Percentiles rank a stretch among this genome's conserved stretches.
phyloP scores from a whole-genome alignment of 495 filamentous ascomycete species.

The Neurospora terricola region DNA sequence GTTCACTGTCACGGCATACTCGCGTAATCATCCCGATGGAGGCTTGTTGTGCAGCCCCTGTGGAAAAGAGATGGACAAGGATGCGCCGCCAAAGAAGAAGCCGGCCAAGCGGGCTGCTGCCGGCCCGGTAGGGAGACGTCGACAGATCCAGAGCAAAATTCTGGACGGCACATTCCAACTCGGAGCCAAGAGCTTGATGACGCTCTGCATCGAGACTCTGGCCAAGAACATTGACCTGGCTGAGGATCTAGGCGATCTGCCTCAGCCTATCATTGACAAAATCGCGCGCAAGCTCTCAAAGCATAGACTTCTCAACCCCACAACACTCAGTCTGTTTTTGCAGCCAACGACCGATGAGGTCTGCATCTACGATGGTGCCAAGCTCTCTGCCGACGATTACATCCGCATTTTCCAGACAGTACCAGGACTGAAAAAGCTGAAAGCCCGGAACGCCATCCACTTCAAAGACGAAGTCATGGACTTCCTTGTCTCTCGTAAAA shows the following conservation, averaged over 20 bases:
- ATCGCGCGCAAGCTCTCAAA: conserved; percentile 76
- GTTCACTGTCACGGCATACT: conserved; percentile 91
- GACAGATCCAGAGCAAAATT: conserved; percentile 66
- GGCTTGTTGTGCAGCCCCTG: conserved; percentile 80
- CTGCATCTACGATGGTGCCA: conserved; percentile 71
- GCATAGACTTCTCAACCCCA: conserved; percentile 57
- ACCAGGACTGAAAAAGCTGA: conserved; percentile 55
- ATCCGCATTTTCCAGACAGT: conserved; percentile 70
- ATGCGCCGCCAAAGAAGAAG: conserved; percentile 52
- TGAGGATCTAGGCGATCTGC: conserved; percentile 75
- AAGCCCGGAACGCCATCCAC: conserved; percentile 71
- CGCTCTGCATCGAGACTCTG: conserved; percentile 77
- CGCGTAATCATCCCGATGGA: conserved; percentile 67
- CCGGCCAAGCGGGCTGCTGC: conserved; percentile 27
- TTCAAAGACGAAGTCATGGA: conserved; percentile 75
- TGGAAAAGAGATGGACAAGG: conserved; percentile 61
- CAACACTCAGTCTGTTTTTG: conserved; percentile 70
- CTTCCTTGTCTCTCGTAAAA: conserved; percentile 61
- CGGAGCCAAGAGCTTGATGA: conserved; percentile 63
- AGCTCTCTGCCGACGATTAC: conserved; percentile 64
- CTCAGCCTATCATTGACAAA: conserved; percentile 54
- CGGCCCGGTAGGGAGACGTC: conserved; percentile 41
- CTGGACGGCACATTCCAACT: conserved; percentile 61
- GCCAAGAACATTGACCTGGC: conserved; percentile 73
- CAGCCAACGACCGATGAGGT: conserved; percentile 53